Evolutionary conservation across 257 asterid species (phyloP).

Genomic region (Scutellaria minor): DNA sequence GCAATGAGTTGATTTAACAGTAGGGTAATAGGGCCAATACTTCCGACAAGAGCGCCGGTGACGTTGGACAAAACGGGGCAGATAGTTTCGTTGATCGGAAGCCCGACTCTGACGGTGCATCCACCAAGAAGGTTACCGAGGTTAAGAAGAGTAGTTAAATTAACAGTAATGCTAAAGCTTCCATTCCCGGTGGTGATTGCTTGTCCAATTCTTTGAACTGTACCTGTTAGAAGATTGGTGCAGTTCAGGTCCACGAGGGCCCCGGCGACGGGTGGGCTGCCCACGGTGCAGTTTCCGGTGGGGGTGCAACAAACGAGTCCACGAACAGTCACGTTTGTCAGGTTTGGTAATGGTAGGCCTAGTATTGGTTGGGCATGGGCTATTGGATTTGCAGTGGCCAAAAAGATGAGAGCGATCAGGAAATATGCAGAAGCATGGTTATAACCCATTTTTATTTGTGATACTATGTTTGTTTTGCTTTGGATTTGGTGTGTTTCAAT

Average conservation of each 20-base stretch:
- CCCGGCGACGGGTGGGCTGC: background rate
- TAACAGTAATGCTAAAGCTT: background rate
- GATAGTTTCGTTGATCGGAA: slow-evolving; percentile 1
- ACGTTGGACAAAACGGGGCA: background rate
- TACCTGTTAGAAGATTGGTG: background rate
- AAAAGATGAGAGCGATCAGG: background rate
- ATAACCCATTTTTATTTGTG: background rate
- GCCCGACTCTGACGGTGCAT: background rate
- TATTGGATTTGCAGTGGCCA: background rate
- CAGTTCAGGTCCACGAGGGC: background rate
- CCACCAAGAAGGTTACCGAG: background rate
- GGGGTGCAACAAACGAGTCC: background rate
- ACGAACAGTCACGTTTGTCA: background rate
- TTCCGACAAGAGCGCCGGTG: background rate
- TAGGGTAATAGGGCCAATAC: background rate
- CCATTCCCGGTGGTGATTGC: background rate
- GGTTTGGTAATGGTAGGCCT: background rate
- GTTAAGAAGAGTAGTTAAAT: no score
- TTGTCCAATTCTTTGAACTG: background rate
- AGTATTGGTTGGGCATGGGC: background rate
- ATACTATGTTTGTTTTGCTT: background rate
- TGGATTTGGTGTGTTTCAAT: background rate
- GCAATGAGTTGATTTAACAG: background rate
- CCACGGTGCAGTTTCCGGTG: slow-evolving; percentile 17
- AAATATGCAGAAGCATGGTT: background rate